These are phyloP conservation scores for Aspergillus tamarii DNA, from an alignment of 2,329 filamentous ascomycete species.

Conservation along the genomic window DNA sequence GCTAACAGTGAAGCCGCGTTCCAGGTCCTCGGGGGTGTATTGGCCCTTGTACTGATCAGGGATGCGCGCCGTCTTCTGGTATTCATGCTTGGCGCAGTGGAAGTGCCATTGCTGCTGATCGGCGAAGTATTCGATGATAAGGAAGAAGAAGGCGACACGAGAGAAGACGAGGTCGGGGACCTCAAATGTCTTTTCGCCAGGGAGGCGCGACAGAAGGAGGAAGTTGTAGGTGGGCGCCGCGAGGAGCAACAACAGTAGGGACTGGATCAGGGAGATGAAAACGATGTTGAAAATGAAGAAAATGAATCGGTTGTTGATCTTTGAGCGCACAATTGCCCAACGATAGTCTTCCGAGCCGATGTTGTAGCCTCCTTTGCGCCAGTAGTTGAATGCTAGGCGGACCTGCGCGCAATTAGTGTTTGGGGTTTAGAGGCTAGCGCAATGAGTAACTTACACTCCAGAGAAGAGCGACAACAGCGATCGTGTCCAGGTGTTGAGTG, in stretches of 20 bases:
- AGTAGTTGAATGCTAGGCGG: conserved; percentile 94
- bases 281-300: conserved; percentile 85
- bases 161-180: conserved; percentile 63
- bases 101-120: conserved; percentile 94
- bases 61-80: conserved; percentile 72
- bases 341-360: conserved; percentile 93
- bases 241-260: conserved; percentile 77
- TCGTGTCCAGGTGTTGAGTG: conserved; percentile 70
- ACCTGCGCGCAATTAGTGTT: conserved; percentile 50
- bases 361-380: conserved; percentile 88
- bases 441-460: conserved; percentile 75
- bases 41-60: conserved; percentile 54
- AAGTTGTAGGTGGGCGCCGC: conserved; percentile 83
- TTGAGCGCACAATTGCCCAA: conserved; percentile 75
- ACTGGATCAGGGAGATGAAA: conserved; percentile 88
- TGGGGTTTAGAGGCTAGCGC: conserved; percentile 6
- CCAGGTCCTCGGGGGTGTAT: conserved; percentile 74
- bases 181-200: conserved; percentile 57
- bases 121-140: conserved; percentile 75
- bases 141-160: conserved; percentile 57
- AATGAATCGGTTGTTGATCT: conserved; percentile 69
- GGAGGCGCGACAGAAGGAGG: conserved; percentile 70
- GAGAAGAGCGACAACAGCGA: conserved; percentile 69
- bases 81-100: conserved; percentile 78
- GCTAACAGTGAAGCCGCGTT: conserved; percentile 82